These are phyloP conservation scores for Pseudoneurospora amorphoporcata DNA, from an alignment of 495 filamentous ascomycete species.

Conservation along the genomic window DNA sequence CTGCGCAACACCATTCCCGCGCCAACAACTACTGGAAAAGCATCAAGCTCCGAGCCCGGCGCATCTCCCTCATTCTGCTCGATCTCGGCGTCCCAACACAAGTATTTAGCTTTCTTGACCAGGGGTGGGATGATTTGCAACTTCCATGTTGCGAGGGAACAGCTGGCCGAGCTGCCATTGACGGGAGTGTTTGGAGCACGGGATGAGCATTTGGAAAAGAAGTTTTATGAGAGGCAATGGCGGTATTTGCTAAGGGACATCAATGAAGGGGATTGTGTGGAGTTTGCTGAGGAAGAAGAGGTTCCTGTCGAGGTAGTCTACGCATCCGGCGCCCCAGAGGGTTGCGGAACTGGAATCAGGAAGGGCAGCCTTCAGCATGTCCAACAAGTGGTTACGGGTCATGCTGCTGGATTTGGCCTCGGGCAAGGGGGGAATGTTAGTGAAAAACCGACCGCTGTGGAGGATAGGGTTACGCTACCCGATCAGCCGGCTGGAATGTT, in stretches of 20 bases:
- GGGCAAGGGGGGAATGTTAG: background rate
- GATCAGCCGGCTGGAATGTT: constrained; percentile 45
- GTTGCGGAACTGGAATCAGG: constrained; percentile 25
- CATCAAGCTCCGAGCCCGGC: constrained; percentile 70
- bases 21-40: constrained; percentile 62
- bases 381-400: background rate
- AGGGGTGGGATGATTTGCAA: constrained; percentile 82
- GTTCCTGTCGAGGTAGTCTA: constrained; percentile 59
- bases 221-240: constrained; percentile 76
- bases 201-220: constrained; percentile 54
- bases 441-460: background rate
- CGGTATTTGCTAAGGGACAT: constrained; percentile 66
- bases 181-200: constrained; percentile 18
- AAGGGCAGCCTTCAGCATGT: constrained; percentile 44
- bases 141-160: constrained; percentile 64
- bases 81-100: constrained; percentile 72
- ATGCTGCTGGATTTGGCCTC: background rate
- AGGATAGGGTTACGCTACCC: constrained; percentile 58
- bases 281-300: constrained; percentile 68
- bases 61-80: constrained; percentile 72
- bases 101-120: constrained; percentile 78
- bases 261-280: constrained; percentile 55
- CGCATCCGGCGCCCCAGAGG: background rate
- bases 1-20: background rate
- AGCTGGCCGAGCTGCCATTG: constrained; percentile 48